Percentiles rank a stretch among this genome's conserved stretches.
Conservation (phyloP, 305 asterid species). For the Coffea humblotiana region DNA sequence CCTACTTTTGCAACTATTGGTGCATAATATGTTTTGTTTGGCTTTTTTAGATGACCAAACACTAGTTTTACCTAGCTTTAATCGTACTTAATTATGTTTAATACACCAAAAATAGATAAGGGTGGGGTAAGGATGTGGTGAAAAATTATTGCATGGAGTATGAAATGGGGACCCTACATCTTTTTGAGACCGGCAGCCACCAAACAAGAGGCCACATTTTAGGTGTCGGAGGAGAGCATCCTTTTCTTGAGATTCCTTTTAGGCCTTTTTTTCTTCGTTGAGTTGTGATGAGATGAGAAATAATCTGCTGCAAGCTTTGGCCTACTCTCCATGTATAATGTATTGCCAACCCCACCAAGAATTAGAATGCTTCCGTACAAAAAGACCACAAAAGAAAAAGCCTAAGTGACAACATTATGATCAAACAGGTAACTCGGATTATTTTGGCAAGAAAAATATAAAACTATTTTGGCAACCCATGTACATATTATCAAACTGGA, state of each 20-base stretch:
- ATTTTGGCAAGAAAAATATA: too few relatives aligned
- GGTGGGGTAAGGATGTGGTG: neutral
- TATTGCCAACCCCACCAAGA: neutral
- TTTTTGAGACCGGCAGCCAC: conserved; percentile 44
- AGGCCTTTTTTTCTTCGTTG: neutral
- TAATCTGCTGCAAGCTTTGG: conserved; percentile 18
- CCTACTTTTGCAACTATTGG: neutral
- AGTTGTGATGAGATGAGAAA: neutral
- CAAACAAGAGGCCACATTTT: conserved; percentile 48
- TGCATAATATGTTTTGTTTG: neutral
- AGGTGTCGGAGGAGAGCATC: conserved; percentile 35
- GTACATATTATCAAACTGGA: too few relatives aligned
- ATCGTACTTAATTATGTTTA: neutral
- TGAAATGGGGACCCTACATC: conserved; percentile 14
- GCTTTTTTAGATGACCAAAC: too few relatives aligned
- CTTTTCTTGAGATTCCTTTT: conserved; percentile 18
- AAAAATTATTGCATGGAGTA: neutral
- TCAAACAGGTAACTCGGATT: neutral
- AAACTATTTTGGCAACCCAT: too few relatives aligned
- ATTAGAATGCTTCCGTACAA: neutral
- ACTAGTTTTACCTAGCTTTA: neutral
- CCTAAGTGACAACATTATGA: neutral
- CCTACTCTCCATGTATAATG: neutral
- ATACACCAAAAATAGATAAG: neutral
- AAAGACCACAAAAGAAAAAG: neutral